Evolutionary conservation across 257 asterid species (phyloP).

Genomic region (Solanum neorickii): DNA sequence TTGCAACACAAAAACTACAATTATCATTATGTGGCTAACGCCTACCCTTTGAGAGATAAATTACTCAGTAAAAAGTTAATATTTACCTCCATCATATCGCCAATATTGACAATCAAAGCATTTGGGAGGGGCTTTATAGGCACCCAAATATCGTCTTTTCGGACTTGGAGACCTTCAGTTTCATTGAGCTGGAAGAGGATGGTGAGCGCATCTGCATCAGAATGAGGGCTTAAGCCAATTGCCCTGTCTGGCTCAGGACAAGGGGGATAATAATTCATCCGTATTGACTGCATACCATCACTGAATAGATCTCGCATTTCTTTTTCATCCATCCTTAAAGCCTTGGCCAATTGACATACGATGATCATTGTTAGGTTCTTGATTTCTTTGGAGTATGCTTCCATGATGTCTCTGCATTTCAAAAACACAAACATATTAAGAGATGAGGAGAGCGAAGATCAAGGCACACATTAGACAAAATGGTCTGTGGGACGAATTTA

Average conservation of each 20-base stretch:
- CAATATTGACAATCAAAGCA: constrained; percentile 40
- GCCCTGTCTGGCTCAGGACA: constrained; percentile 41
- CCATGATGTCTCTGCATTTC: constrained; percentile 23
- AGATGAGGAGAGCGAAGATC: too few species aligned
- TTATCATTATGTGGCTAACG: background rate
- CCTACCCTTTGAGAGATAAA: background rate
- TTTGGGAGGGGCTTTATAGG: constrained; percentile 26
- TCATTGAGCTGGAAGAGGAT: constrained; percentile 45
- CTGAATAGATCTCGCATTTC: constrained; percentile 18
- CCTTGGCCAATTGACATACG: constrained; percentile 29
- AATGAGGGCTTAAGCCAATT: constrained; percentile 40
- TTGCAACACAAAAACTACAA: too few species aligned
- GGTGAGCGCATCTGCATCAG: constrained; percentile 44
- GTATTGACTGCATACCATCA: constrained; percentile 34
- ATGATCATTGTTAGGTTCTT: constrained; percentile 19
- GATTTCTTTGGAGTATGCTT: constrained; percentile 17
- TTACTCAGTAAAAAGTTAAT: background rate
- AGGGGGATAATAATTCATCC: constrained; percentile 47
- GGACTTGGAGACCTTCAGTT: constrained; percentile 36
- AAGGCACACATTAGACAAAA: too few species aligned
- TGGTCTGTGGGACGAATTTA: too few species aligned
- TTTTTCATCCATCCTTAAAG: constrained; percentile 21
- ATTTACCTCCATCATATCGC: constrained; percentile 47
- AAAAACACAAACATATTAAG: background rate
- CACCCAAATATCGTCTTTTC: constrained; percentile 34